Conservation (phyloP, 164 flowering plant genomes). For the Protea cynaroides region DNA sequence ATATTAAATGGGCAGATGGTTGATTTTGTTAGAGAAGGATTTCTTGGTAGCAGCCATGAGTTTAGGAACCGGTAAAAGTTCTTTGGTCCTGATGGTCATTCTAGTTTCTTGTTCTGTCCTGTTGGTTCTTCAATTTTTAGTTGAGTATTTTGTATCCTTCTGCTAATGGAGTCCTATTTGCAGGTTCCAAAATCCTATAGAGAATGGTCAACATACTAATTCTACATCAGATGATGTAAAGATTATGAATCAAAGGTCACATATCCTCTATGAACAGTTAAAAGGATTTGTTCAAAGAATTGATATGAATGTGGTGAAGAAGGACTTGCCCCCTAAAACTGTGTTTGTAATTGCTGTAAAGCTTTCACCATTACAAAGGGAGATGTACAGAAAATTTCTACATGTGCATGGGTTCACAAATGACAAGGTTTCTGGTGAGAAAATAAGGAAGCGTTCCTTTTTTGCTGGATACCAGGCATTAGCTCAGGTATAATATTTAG, state of each 20-base stretch:
- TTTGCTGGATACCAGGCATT: constrained; percentile 94
- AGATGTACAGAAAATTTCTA: constrained; percentile 75
- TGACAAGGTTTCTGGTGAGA: constrained; percentile 51
- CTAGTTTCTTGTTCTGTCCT: not conserved
- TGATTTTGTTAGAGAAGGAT: constrained; percentile 98
- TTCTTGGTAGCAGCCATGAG: constrained; percentile 96
- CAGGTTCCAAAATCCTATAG: constrained; percentile 98
- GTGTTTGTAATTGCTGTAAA: constrained; percentile 91
- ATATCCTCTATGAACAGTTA: constrained; percentile 90
- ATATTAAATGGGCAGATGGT: constrained; percentile 71
- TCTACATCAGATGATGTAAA: constrained; percentile 84
- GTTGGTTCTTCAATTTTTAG: not conserved
- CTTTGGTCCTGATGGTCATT: constrained; percentile 3
- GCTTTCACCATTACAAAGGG: constrained; percentile 83
- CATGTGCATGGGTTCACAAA: constrained; percentile 82
- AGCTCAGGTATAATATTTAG: constrained; percentile 62
- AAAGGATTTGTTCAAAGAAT: constrained; percentile 97
- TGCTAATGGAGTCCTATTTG: constrained; percentile 8
- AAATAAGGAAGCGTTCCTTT: constrained; percentile 54
- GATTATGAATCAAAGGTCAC: constrained; percentile 95
- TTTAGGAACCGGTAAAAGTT: constrained; percentile 79
- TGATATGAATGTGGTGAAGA: constrained; percentile 94
- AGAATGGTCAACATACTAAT: constrained; percentile 94
- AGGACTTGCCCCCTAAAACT: constrained; percentile 95
- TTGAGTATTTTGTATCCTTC: constrained; percentile 6